Evolutionary conservation across 192 early-diverging fungal genomes (phyloP).

Genomic region (Mortierella antarctica): DNA sequence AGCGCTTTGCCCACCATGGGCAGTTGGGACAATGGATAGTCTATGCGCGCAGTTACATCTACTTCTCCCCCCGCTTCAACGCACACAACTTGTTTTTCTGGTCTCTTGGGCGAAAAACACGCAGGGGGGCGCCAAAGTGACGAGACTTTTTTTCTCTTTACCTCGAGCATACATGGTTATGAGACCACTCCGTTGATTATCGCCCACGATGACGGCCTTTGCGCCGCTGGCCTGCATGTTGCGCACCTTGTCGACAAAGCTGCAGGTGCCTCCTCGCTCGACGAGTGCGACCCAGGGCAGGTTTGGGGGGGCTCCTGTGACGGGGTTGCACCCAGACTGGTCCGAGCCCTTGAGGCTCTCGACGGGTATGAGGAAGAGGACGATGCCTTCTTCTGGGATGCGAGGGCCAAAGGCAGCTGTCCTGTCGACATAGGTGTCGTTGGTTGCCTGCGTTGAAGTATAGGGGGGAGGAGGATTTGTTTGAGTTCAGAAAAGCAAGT

Average conservation of each 20-base stretch:
- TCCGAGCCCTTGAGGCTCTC: slow-evolving; percentile 55
- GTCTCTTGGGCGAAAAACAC: too few relatives aligned
- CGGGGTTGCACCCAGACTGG: slow-evolving; percentile 65
- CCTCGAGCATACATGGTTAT: slow-evolving; percentile 89
- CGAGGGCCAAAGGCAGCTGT: slow-evolving; percentile 88
- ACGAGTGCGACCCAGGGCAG: slow-evolving; percentile 87
- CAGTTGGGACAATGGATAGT: not conserved
- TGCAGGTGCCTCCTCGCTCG: slow-evolving; percentile 82
- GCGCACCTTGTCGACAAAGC: slow-evolving; percentile 90
- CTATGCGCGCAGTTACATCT: not conserved
- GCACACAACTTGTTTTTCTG: too few relatives aligned
- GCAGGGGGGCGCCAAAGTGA: too few relatives aligned
- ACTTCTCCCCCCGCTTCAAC: not conserved
- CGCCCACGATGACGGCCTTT: slow-evolving; percentile 88
- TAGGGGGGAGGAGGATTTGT: not conserved
- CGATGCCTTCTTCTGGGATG: slow-evolving; percentile 73
- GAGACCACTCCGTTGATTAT: slow-evolving; percentile 72
- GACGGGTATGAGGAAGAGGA: slow-evolving; percentile 72
- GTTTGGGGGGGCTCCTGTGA: slow-evolving; percentile 47
- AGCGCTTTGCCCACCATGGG: too few relatives aligned
- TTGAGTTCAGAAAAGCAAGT: not conserved
- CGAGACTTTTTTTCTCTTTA: too few relatives aligned
- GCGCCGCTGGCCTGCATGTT: slow-evolving; percentile 90
- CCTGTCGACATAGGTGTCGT: slow-evolving; percentile 68
- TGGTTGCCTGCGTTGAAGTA: slow-evolving; percentile 56